Base-by-base conservation (phyloP, 1,284 basidiomycete genomes). In the Malassezia yamatoensis region DNA sequence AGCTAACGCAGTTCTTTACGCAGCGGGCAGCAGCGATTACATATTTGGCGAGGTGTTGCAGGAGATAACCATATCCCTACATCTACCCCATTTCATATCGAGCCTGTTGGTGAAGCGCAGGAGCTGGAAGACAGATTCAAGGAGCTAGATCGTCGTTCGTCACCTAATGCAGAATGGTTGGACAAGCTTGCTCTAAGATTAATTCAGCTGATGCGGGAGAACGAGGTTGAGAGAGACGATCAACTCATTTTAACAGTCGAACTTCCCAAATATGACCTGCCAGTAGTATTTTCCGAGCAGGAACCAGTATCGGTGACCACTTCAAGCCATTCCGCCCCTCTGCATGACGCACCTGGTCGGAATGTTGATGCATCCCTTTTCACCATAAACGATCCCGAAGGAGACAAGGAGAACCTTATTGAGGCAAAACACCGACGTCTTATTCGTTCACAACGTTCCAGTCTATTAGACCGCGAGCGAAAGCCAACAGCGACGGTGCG, bases 401-500 rank as follows among this genome's bases (percentile, higher is more conserved):
- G 89, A 66, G 81, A 80, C 5, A 83, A 84, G 54, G 89, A 96
- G 65, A 98, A 98, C 69, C 90, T 91, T 0, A 90, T 96, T 0
- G 94, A 99, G 74, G 88, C 91, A 68, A 99, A 99, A 71, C 90
- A 96, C 70, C 83, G 93, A 35, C 82, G 93, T 9, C 81, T 98
- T 1, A 87, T 96, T 53, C 85, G 94, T 54, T 91, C 90, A 70
- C 93, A 98, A 67, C 80, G 94, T 48, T 88, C 88, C 49, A 90
- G 91, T 38, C 89, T 90, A 0, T 85, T 96, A 52, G 94, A 96
- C 65, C 80, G 90, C 41, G 94, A 98, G 68, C 79, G 98, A 52
- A 98, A 98, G 68, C 94, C 94, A 0, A 91, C 96, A 64, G 90
- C 76, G 5, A 89, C 88, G 67, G 88, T 93, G 56, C 80, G 94